A percentile compares a stretch with the other conserved stretches of the same genome.
Evolutionary conservation across 129 eudicot genomes (phyloP).

Genomic region (Glebionis coronaria): DNA sequence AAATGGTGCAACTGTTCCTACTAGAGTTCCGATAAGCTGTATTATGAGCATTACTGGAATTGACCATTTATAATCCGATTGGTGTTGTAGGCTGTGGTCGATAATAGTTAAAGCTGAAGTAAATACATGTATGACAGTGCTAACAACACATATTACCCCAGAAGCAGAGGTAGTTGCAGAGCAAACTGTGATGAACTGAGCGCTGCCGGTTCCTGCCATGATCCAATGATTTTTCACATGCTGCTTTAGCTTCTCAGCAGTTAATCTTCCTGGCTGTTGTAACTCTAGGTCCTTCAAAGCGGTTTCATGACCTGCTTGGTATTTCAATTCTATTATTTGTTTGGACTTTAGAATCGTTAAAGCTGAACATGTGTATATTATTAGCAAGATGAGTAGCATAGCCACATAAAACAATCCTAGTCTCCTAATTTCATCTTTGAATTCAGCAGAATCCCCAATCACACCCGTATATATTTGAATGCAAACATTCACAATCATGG

Average conservation of each 20-base stretch:
- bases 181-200: slow-evolving; percentile 24
- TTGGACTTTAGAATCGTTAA: slow-evolving; percentile 12
- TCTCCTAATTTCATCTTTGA: too few relatives aligned
- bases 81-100: too few relatives aligned
- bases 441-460: too few relatives aligned
- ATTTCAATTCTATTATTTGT: slow-evolving; percentile 2
- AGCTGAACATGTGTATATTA: slow-evolving; percentile 16
- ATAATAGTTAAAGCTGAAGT: too few relatives aligned
- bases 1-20: too few relatives aligned
- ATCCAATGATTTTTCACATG: slow-evolving; percentile 26
- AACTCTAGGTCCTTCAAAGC: background rate
- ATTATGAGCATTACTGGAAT: too few relatives aligned
- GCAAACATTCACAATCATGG: slow-evolving; percentile 26
- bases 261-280: background rate
- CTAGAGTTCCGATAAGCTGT: too few relatives aligned
- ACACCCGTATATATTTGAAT: background rate
- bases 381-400: slow-evolving; percentile 19
- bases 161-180: slow-evolving; percentile 20
- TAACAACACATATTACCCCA: slow-evolving; percentile 9
- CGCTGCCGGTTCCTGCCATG: slow-evolving; percentile 34
- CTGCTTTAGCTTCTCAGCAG: slow-evolving; percentile 8
- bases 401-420: background rate
- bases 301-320: background rate
- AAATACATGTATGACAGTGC: background rate
- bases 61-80: too few relatives aligned